Evolutionary conservation across 805 yeast genomes (phyloP), one percentile per base, ranked within the genome.

Genomic region (Kodamaea restingae): DNA sequence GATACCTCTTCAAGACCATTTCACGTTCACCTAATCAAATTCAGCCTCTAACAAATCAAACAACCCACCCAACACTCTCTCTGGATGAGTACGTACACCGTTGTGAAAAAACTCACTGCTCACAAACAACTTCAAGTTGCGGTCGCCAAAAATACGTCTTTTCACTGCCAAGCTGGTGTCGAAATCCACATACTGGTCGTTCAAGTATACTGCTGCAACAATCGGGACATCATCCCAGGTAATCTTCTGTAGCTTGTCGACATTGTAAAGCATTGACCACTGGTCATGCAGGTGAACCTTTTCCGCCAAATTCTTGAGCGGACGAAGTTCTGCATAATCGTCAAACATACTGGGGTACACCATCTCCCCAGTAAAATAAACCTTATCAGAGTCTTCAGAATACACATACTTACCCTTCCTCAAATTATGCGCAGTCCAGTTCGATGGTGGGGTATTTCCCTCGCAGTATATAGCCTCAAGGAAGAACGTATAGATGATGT

Each of bases 381-480:
- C 56, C 2, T 66, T 48, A 53, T 32, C 44, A n/a, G 34, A 14
- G 18, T 39, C 35, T 12, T 18, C 18, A 11, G 35, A 18, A 27
- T 29, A 35, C 4, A 34, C 35, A 24, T 34, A 33, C 35, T 18
- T 28, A 4, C 21, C 41, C 3, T 39, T 18, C 42, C 71, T 55
- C 34, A 57, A 43, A 34, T 70, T 56, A 11, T 71, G 69, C 2
- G 80, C 81, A 5, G 75, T 54, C 83, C 83, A 78, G 36, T 64
- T 46, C 4, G 75, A 40, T 1, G 58, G 57, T 10, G 31, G 7
- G 38, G 39, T 35, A 26, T 40, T 7, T 0, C 76, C 73, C 46
- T 75, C 77, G 43, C 73, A 60, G 52, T 78, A 78, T 11, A 78
- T 76, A 4, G 80, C 76, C 45, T 78, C 83, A 50, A 76, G 81